Evolutionary conservation across 2,329 filamentous ascomycete genomes (phyloP).

Genomic region (Trichoderma lentiforme): DNA sequence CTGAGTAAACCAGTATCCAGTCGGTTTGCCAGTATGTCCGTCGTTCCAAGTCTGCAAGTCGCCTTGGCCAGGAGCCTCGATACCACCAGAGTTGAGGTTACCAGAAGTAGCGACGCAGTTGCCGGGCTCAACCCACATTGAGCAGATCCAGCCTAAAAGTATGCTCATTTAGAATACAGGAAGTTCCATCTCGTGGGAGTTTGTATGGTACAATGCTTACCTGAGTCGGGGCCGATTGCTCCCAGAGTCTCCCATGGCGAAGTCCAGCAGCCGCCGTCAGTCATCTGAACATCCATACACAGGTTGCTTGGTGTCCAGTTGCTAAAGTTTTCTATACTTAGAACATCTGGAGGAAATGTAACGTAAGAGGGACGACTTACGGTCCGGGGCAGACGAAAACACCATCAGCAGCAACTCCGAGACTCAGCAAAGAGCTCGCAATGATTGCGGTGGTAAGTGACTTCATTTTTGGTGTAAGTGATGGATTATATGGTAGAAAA

Average conservation of each 20-base stretch:
- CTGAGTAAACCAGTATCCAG: neutral
- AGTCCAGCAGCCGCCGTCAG: neutral
- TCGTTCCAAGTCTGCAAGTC: constrained; percentile 3
- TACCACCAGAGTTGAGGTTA: neutral
- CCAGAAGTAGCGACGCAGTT: neutral
- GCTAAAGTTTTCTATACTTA: neutral
- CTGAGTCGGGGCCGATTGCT: neutral
- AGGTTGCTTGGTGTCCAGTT: constrained; percentile 1
- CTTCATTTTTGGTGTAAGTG: neutral
- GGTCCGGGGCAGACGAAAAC: neutral
- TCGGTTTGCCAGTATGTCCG: neutral
- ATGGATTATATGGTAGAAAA: neutral
- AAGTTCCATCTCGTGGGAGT: neutral
- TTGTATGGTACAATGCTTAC: neutral
- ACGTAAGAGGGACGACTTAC: neutral
- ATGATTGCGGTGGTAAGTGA: neutral
- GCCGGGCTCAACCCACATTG: constrained; percentile 1
- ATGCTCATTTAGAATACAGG: neutral
- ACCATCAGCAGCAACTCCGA: neutral
- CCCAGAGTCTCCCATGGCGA: neutral
- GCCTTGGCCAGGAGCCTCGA: neutral
- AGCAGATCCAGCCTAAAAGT: neutral
- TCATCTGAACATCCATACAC: neutral
- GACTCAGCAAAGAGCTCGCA: neutral
- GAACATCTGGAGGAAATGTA: neutral